A percentile compares a stretch with the other conserved stretches of the same genome.
Evolutionary conservation across 1,284 basidiomycete species (phyloP).

Genomic region (Sanguinoderma infundibulare): DNA sequence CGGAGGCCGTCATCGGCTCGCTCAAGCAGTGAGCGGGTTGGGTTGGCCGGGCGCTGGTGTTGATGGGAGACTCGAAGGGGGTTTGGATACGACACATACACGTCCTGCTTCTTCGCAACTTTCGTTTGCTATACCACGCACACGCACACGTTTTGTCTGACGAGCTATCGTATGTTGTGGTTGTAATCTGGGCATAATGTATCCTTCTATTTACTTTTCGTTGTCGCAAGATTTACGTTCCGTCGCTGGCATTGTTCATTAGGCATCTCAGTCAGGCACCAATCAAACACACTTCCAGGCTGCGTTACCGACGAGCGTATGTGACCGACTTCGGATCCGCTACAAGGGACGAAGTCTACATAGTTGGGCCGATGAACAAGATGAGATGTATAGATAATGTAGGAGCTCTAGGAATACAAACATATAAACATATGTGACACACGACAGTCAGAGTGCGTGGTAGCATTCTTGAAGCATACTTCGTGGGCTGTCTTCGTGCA

Average conservation of each 20-base stretch:
- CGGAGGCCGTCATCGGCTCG: conserved; percentile 77
- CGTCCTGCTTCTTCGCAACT: background rate
- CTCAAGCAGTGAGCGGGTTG: conserved; percentile 63
- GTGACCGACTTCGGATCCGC: too few relatives aligned
- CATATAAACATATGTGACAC: background rate
- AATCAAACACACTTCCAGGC: too few relatives aligned
- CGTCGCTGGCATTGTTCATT: too few relatives aligned
- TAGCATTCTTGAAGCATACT: background rate
- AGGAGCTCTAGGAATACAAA: background rate
- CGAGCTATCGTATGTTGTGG: background rate
- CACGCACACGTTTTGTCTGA: background rate
- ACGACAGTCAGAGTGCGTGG: background rate
- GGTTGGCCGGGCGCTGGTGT: background rate
- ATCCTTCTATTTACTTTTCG: background rate
- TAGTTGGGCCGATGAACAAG: too few relatives aligned
- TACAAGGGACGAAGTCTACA: too few relatives aligned
- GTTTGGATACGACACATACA: background rate
- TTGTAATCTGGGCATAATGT: background rate
- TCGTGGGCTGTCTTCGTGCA: background rate
- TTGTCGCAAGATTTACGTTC: too few relatives aligned
- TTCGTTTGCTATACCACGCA: background rate
- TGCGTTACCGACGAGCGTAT: too few relatives aligned
- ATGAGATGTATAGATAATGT: too few relatives aligned
- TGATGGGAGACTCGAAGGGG: background rate
- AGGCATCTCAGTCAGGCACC: too few relatives aligned